Base-by-base conservation (phyloP, 2,329 filamentous ascomycete genomes). In the Pezicula radicicola region DNA sequence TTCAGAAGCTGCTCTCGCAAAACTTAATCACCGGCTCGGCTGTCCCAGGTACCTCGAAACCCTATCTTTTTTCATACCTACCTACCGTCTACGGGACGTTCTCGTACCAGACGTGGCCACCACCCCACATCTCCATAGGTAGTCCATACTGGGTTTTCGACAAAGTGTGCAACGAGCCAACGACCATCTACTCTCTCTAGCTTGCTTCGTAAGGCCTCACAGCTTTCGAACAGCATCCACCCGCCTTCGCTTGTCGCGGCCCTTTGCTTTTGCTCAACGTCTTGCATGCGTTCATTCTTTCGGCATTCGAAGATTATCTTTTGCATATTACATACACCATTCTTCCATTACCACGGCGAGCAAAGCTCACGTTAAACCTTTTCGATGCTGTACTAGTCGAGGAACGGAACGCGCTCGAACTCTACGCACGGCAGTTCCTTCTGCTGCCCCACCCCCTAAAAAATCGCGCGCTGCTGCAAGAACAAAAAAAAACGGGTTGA, bases 331-430 rank as follows among this genome's bases (percentile, higher is more conserved):
- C 27, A n/a, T 16, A 25, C 15, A 4, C 16, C 18, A 8, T 25
- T 3, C 25, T 18, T 16, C 18, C 10, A 25, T 19, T 16, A 21
- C 25, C 25, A 25, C 40, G 3, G 9, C 18, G 18, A 25, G 18
- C n/a, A 21, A 42, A 9, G 12, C 25, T 16, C 5, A 5, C 40
- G 4, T 25, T 25, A 18, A 19, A 15, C 25, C 18, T 28, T 30
- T 45, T 45, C 42, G 42, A 45, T 45, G 42, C 42, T 7, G 42
- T 28, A 30, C 21, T 45, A 45, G 42, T 27, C 13, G 42, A 45
- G 42, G 42, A 33, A 25, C 18, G 42, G 19, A 33, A 33, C 30
- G 30, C 30, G 30, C 9, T 33, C 30, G 42, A 45, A 45, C 19
- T 45, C 27, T 45, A 45, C 42, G 27, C 42, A 33, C 42, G 19